Evolutionary conservation across 345 rosid genomes (phyloP).

Genomic region (Carallia pectinifolia): DNA sequence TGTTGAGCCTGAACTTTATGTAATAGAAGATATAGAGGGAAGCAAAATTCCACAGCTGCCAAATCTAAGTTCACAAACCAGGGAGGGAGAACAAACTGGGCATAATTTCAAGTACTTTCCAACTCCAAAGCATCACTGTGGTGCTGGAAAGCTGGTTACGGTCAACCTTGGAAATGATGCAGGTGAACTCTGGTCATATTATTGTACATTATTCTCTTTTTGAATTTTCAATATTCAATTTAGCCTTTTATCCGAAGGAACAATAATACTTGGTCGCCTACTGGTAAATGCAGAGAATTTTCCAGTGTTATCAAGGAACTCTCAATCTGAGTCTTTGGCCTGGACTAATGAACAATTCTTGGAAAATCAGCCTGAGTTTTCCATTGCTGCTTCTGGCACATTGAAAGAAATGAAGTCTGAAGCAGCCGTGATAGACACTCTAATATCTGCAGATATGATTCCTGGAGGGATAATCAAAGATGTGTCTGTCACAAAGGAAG

Average conservation of each 20-base stretch:
- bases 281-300: conserved; percentile 61
- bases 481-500: not conserved
- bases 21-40: conserved; percentile 25
- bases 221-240: conserved; percentile 22
- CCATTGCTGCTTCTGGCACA: conserved; percentile 19
- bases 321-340: conserved; percentile 12
- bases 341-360: conserved; percentile 11
- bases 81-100: conserved; percentile 19
- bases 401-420: conserved; percentile 10
- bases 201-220: not conserved
- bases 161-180: conserved; percentile 25
- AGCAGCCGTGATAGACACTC: conserved; percentile 12
- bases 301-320: conserved; percentile 36
- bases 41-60: conserved; percentile 28
- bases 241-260: conserved; percentile 34
- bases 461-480: conserved; percentile 22
- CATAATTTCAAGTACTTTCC: conserved; percentile 16
- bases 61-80: conserved; percentile 22
- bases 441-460: conserved; percentile 25
- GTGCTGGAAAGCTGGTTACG: conserved; percentile 24
- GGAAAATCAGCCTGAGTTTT: conserved; percentile 18
- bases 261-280: conserved; percentile 61
- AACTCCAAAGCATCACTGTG: conserved; percentile 9
- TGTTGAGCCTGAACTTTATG: conserved; percentile 20
- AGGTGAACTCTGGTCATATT: conserved; percentile 32